Evolutionary conservation across 257 asterid genomes (phyloP), one percentile per base, ranked within the genome.

Genomic region (Primulina huaijiensis): DNA sequence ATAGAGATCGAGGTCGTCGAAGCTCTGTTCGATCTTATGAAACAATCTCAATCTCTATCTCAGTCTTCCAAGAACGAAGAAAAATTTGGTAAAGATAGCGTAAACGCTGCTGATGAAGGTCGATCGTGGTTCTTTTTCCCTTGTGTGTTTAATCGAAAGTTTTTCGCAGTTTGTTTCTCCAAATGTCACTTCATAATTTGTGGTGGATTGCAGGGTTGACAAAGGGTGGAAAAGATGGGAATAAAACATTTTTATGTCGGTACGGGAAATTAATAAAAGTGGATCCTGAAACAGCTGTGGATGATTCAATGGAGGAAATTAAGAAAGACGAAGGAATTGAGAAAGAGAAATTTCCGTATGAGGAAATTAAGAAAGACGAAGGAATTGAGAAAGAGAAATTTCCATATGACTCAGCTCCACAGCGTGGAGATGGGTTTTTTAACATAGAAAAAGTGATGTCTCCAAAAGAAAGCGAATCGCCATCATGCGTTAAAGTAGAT

Each of bases 1-100:
- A 82, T 85, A 21, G 94, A 87, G 86, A 73, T 85, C 57, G 95
- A 88, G 85, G 92, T 85, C 43, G 89, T 85, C 17, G 95, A 88
- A 79, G 95, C 89, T 71, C 81, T 88, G 73, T 88, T 88, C 77
- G 89, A 88, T 78, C 87, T 88, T 75, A 82, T 78, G 88, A 83
- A 79, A 74, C 92, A 85, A 77, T 80, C 86, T 20, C 83, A 72
- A 50, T 76, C 85, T 17, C 80, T 55, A 30, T 71, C 78, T 29
- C 75, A 63, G n/a, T 73, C 79, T 71, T 75, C 83, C 74, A 76
- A 61, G 11, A 70, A 60, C 25, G 77, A 61, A 68, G 78, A 71
- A 43, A 76, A 65, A 46, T 58, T 67, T 17, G 76, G 75, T 7
- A 46, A 76, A 37, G 85, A 81, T 53, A 10, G 75, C 76, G 50